These are phyloP conservation scores for Wickerhamomyces rabaulensis DNA, from an alignment of 805 yeast genomes.

Conservation along the genomic window DNA sequence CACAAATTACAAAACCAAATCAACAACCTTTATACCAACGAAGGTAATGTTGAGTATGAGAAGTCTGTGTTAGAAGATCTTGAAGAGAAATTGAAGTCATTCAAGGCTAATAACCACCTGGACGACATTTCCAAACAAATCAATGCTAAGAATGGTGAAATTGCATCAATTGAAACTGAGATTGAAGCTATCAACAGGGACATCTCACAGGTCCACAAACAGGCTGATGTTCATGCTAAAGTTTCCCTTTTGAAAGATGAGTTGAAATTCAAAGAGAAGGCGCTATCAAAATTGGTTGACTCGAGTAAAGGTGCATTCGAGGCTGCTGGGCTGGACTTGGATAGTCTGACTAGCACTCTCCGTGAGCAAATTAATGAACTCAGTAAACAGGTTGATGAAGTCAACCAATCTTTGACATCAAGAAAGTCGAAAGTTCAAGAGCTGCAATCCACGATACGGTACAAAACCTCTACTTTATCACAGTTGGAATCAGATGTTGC, in stretches of 20 bases:
- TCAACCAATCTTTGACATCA: conserved; percentile 6
- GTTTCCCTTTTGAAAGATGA: conserved; percentile 41
- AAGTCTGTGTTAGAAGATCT: conserved; percentile 36
- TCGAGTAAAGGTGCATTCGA: conserved; percentile 22
- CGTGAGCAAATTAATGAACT: conserved; percentile 5
- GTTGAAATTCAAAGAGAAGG: conserved; percentile 25
- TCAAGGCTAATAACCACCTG: conserved; percentile 26
- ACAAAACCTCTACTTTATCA: conserved; percentile 4
- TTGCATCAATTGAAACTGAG: conserved; percentile 34
- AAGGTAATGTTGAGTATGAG: conserved; percentile 43
- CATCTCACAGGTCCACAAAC: conserved; percentile 47
- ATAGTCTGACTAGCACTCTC: conserved; percentile 11
- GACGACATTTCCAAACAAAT: conserved; percentile 30
- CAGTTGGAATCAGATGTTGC: conserved; percentile 7
- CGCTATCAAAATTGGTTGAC: conserved; percentile 25
- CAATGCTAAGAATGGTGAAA: conserved; percentile 30
- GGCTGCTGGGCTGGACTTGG: conserved; percentile 12
- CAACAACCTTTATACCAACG: conserved; percentile 34
- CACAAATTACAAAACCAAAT: conserved; percentile 34
- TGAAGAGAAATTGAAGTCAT: conserved; percentile 27
- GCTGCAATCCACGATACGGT: conserved; percentile 14
- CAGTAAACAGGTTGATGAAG: not conserved
- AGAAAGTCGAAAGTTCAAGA: conserved; percentile 17
- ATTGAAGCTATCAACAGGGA: conserved; percentile 50
- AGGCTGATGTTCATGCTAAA: conserved; percentile 55